A percentile compares a stretch with the other conserved stretches of the same genome.
These are phyloP conservation scores for Heterobasidion annosum DNA, from an alignment of 1,284 basidiomycete genomes.

Conservation along the genomic window DNA sequence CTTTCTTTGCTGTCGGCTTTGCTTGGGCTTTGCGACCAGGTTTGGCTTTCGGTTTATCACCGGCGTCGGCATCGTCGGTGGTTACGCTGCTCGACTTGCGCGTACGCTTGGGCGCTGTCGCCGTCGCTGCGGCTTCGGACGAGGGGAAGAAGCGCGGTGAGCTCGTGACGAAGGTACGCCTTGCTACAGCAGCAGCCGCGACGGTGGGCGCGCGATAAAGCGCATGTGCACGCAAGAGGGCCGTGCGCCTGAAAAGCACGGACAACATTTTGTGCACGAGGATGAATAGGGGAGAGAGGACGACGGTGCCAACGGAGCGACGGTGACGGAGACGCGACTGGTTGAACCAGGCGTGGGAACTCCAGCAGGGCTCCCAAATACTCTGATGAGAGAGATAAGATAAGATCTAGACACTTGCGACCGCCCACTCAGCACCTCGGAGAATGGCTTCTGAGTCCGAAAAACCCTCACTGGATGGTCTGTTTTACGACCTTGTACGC, in stretches of 20 bases:
- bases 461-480: slow-evolving; percentile 5
- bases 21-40: not conserved
- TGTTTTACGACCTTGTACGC: slow-evolving; percentile 21
- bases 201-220: not conserved
- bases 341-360: not conserved
- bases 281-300: not conserved
- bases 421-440: not conserved
- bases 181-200: not conserved
- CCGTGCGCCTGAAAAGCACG: not conserved
- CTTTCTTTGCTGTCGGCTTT: not conserved
- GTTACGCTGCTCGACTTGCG: not conserved
- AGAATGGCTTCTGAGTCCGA: slow-evolving; percentile 1
- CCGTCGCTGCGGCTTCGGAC: not conserved
- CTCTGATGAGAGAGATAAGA: not conserved
- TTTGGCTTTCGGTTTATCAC: not conserved
- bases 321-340: not conserved
- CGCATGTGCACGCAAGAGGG: not conserved
- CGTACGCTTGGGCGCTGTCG: not conserved
- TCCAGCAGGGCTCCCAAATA: not conserved
- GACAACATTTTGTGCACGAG: not conserved
- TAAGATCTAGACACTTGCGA: not conserved
- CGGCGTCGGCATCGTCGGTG: not conserved
- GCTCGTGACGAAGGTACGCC: not conserved
- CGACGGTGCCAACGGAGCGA: not conserved
- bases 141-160: slow-evolving; percentile 4